Base-by-base conservation (phyloP, 495 filamentous ascomycete genomes). In the Aspergillus bridgeri region DNA sequence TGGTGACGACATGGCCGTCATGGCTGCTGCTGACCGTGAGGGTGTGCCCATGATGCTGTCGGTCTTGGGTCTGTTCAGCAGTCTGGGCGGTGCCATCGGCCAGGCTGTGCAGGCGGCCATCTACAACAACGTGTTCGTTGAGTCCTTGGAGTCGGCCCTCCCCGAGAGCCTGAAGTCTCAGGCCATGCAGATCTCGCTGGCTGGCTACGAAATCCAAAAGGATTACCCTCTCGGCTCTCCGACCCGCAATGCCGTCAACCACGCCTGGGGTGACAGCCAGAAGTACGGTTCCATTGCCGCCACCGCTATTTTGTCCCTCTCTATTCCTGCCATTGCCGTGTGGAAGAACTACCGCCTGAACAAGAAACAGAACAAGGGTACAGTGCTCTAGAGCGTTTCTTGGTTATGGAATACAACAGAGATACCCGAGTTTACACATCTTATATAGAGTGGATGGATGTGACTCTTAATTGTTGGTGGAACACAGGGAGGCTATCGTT, bases 11-110 rank as follows among this genome's bases (percentile, higher is more conserved):
- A 87, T 91, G 68, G 87, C 87, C 4, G 83, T 84, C 69, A 89
- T 91, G 87, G 86, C 88, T 0, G 83, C 81, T 4, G 79, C 83
- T 6, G 71, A 72, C 21, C 72, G 80, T 3, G 80, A 90, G 52
- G 77, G 87, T 49, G 80, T 92, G 19, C 88, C 90, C 23, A 83
- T 85, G 56, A 83, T 89, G 62, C 77, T 92, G 5, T 87, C 90
- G 0, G 63, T 93, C 43, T 72, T 86, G 52, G 77, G 79, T 21
- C 77, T 92, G 63, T 89, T 89, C 70, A 75, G 79, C 48, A 82
- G 71, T 55, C 74, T 92, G 9, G 90, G 90, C 13, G 86, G 87
- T 45, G 84, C 83, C 11, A 84, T 92, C 58, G 90, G 90, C 1
- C 66, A 73, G 13, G 80, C 86, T 4, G 74, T 93, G 9, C 75